Evolutionary conservation across 225 moss, liverwort and hornwort species (phyloP).

Genomic region (Polytrichum formosum): DNA sequence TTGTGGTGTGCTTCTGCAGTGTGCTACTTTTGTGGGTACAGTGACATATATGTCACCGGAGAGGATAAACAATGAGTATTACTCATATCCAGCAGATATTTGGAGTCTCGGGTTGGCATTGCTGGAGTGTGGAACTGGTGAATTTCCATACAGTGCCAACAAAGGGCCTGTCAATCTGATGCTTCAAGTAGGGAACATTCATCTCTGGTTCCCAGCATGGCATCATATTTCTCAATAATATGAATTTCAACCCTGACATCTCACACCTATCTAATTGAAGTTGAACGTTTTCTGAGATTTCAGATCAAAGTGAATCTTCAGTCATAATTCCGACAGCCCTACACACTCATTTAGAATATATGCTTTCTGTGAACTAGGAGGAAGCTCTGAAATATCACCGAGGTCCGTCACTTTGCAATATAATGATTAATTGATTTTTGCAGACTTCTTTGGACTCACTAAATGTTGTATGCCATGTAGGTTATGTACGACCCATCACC

Average conservation of each 20-base stretch:
- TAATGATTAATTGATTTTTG: too few species aligned
- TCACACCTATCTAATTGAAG: too few species aligned
- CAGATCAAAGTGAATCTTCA: too few species aligned
- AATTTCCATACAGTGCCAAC: constrained; percentile 94
- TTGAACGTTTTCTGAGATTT: constrained; percentile 3
- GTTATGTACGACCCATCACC: constrained; percentile 98
- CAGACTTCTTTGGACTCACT: not conserved
- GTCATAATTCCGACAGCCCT: too few species aligned
- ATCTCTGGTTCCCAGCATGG: constrained; percentile 2
- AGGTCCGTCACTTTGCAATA: too few species aligned
- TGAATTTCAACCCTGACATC: too few species aligned
- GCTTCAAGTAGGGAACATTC: constrained; percentile 69
- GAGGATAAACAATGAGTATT: constrained; percentile 95
- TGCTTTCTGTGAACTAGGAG: too few species aligned
- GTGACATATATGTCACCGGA: constrained; percentile 99
- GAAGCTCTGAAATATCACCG: too few species aligned
- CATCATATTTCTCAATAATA: not conserved
- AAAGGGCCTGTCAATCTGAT: constrained; percentile 97
- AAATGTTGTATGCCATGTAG: constrained; percentile 30
- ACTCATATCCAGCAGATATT: constrained; percentile 98
- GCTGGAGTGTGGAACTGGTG: constrained; percentile 98
- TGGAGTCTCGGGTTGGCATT: constrained; percentile 97
- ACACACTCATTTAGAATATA: too few species aligned
- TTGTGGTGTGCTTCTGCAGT: constrained; percentile 60
- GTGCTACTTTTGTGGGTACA: constrained; percentile 98